phyloP scores from a whole-genome alignment of 192 early-diverging fungal species.

The Diversispora epigaea region DNA sequence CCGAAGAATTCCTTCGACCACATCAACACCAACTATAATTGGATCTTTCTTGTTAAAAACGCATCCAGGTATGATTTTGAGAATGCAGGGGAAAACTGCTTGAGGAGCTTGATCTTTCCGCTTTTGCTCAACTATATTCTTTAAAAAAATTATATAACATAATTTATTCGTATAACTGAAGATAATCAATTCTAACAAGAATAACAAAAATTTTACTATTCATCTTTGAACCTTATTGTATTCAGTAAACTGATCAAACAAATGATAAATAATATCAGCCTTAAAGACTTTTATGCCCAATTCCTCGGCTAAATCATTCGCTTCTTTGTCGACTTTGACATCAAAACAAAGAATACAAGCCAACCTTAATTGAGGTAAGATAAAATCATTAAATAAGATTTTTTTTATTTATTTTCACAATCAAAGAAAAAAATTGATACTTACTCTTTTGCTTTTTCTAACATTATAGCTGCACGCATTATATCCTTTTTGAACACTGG shows the following conservation, averaged over 20 bases:
- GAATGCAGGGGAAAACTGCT: slow-evolving; percentile 95
- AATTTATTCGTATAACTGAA: too few species aligned
- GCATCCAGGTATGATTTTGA: slow-evolving; percentile 83
- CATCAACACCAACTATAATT: slow-evolving; percentile 93
- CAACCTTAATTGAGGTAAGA: slow-evolving; percentile 42
- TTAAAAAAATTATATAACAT: slow-evolving; percentile 32
- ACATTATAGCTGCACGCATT: slow-evolving; percentile 85
- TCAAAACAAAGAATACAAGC: slow-evolving; percentile 87
- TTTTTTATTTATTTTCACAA: slow-evolving; percentile 47
- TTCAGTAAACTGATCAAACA: slow-evolving; percentile 91
- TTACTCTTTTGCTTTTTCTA: slow-evolving; percentile 83
- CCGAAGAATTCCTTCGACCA: slow-evolving; percentile 87
- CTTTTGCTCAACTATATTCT: slow-evolving; percentile 78
- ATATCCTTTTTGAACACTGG: slow-evolving; percentile 98
- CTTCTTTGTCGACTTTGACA: slow-evolving; percentile 89
- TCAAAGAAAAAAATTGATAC: not conserved
- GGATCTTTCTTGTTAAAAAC: slow-evolving; percentile 96
- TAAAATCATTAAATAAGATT: slow-evolving; percentile 55
- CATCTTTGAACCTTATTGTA: slow-evolving; percentile 69
- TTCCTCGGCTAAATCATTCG: slow-evolving; percentile 87
- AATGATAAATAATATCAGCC: slow-evolving; percentile 98
- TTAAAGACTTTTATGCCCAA: slow-evolving; percentile 89
- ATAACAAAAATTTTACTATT: too few species aligned
- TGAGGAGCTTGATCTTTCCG: slow-evolving; percentile 81
- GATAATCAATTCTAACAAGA: too few species aligned